Percentiles rank a stretch among this genome's conserved stretches.
These are phyloP conservation scores for Cercophora sp. DNA, from an alignment of 495 filamentous ascomycete species.

Conservation along the genomic window DNA sequence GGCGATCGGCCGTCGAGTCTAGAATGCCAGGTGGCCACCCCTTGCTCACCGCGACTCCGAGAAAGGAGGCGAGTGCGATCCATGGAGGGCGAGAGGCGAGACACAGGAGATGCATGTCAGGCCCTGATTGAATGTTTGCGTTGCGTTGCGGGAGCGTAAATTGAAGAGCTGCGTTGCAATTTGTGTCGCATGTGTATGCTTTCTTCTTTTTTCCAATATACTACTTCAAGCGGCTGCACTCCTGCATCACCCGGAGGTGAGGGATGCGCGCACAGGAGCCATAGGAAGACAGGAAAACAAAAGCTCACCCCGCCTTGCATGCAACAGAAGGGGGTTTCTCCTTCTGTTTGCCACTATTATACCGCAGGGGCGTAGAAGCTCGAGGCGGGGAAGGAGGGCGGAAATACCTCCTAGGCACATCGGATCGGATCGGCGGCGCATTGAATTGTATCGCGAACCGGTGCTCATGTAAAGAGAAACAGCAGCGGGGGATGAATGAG, in stretches of 20 bases:
- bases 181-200: no score
- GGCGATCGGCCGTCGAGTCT: conserved; percentile 6
- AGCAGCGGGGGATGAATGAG: conserved; percentile 2
- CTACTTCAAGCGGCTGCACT: background rate
- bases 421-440: conserved; percentile 10
- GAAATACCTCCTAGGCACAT: background rate
- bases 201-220: conserved; percentile 11
- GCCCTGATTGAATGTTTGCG: no score
- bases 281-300: background rate
- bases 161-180: no score
- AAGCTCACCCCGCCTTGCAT: background rate
- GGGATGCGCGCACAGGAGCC: background rate
- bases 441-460: conserved; percentile 9
- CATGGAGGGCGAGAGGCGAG: no score
- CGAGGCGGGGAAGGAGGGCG: background rate
- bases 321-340: background rate
- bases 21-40: background rate
- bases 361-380: no score
- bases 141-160: no score
- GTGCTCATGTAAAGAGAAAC: no score
- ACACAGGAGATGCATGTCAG: no score
- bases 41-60: background rate
- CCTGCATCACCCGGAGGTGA: background rate
- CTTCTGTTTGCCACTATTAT: background rate
- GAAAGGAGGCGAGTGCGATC: background rate